Evolutionary conservation across 495 filamentous ascomycete species (phyloP).

Genomic region (Aspergillus sclerotioniger): DNA sequence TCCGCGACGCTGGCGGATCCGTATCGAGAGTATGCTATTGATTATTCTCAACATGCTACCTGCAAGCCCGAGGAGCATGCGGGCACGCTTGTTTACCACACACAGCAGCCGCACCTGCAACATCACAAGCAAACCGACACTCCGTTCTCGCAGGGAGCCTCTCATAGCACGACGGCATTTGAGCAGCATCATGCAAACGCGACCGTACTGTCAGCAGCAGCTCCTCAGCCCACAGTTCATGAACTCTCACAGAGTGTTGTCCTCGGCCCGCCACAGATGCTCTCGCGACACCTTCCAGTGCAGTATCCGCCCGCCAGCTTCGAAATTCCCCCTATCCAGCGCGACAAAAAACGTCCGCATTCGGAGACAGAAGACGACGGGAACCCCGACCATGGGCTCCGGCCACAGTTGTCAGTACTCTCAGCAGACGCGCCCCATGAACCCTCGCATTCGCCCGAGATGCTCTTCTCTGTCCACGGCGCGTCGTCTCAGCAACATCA

Average conservation of each 20-base stretch:
- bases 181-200: conserved; percentile 32
- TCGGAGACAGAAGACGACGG: conserved; percentile 26
- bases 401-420: conserved; percentile 30
- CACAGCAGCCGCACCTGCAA: conserved; percentile 29
- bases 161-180: conserved; percentile 30
- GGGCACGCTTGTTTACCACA: conserved; percentile 35
- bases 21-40: conserved; percentile 42
- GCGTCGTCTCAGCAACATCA: conserved; percentile 29
- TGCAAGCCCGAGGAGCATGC: conserved; percentile 35
- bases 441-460: conserved; percentile 28
- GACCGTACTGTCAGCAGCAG: conserved; percentile 29
- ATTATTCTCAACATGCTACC: conserved; percentile 35
- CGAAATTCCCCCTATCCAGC: conserved; percentile 28
- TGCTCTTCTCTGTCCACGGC: conserved; percentile 32
- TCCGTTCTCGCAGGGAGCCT: conserved; percentile 29
- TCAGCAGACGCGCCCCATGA: conserved; percentile 27
- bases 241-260: conserved; percentile 30
- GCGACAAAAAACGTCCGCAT: conserved; percentile 33
- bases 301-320: conserved; percentile 32
- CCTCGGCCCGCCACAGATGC: conserved; percentile 33
- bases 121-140: conserved; percentile 30
- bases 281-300: conserved; percentile 30
- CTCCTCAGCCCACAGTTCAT: conserved; percentile 25
- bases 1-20: conserved; percentile 42
- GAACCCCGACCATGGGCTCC: conserved; percentile 27